Base-by-base conservation (phyloP, 306 rosid species). In the Dicorynia guianensis region DNA sequence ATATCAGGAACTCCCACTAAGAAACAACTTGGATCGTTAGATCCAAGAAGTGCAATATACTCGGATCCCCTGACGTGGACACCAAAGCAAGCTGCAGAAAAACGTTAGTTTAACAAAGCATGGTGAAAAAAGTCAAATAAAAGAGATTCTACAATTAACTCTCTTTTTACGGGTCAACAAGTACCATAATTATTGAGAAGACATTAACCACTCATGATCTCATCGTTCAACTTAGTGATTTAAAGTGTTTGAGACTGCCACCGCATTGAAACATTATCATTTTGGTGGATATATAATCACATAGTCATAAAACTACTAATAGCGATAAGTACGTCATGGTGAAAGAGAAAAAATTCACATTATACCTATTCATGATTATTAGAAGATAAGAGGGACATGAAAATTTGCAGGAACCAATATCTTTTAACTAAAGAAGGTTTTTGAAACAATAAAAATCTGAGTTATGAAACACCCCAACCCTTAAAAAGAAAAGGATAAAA, bases 21-120 rank as follows among this genome's bases (percentile, higher is more conserved):
- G 85, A 92, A 88, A 18, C 96, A 92, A 80, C 87, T 84, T 54
- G 92, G 89, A 82, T 92, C 93, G 38, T 82, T 56, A 7, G 95
- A 86, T 71, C 97, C 96, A 17, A 83, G 84, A n/a, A 87, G 89
- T 8, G 97, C 96, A 85, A 86, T 87, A 80, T 90, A 95, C 82
- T 95, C 97, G 5, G 92, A 92, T 76, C 98, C 96, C 81, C 98
- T 92, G 80, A 95, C 98, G 62, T 86, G 98, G 61, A 87, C 97
- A 74, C 95, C 81, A 82, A 83, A 95, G 92, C 98, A 95, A 80
- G 98, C 98, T 94, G 82, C 92, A 80, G 13, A 69, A 77, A 81
- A 33, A 48, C 49, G 56, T 55, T 3, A 53, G 6, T 35, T 68
- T 20, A 72, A 67, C 14, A 61, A 50, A 61, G 58, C 55, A 43